A percentile compares a stretch with the other conserved stretches of the same genome.
phyloP scores from a whole-genome alignment of 192 early-diverging fungal species.

The Coemansia sp. region DNA sequence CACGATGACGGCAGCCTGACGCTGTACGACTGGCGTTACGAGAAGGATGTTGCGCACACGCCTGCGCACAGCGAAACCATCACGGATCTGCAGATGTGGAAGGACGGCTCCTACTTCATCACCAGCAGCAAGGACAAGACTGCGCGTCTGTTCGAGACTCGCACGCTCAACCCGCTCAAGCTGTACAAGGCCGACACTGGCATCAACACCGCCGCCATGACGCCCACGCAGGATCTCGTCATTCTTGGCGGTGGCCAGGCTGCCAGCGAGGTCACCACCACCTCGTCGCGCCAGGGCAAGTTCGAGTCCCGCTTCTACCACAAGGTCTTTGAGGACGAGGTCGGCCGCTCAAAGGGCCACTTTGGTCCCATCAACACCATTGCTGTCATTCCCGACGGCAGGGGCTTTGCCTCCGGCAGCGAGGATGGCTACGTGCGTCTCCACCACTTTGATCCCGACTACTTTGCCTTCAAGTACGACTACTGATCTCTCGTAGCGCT shows the following conservation, averaged over 20 bases:
- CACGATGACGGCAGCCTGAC: slow-evolving; percentile 91
- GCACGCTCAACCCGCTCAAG: slow-evolving; percentile 82
- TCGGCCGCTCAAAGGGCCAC: slow-evolving; percentile 95
- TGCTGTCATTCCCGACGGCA: slow-evolving; percentile 94
- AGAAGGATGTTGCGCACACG: slow-evolving; percentile 61
- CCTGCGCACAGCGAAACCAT: slow-evolving; percentile 68
- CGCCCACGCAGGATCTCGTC: slow-evolving; percentile 83
- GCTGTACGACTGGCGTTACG: slow-evolving; percentile 86
- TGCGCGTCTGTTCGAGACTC: slow-evolving; percentile 83
- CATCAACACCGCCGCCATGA: slow-evolving; percentile 90
- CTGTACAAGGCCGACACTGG: slow-evolving; percentile 81
- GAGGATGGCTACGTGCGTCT: slow-evolving; percentile 98
- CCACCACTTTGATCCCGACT: slow-evolving; percentile 94
- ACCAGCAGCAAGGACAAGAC: slow-evolving; percentile 95
- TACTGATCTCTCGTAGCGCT: slow-evolving; percentile 17
- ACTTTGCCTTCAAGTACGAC: slow-evolving; percentile 87
- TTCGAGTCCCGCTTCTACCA: slow-evolving; percentile 99
- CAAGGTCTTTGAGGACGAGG: slow-evolving; percentile 93
- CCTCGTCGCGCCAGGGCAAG: slow-evolving; percentile 86
- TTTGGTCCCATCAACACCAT: slow-evolving; percentile 99
- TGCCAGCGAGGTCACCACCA: slow-evolving; percentile 95
- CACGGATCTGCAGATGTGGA: slow-evolving; percentile 91
- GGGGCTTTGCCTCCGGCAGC: slow-evolving; percentile 90
- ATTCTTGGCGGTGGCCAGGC: slow-evolving; percentile 97
- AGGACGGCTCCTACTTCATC: slow-evolving; percentile 90